Conservation (phyloP, 805 yeast genomes). For the Blastobotrys chiropterorum region DNA sequence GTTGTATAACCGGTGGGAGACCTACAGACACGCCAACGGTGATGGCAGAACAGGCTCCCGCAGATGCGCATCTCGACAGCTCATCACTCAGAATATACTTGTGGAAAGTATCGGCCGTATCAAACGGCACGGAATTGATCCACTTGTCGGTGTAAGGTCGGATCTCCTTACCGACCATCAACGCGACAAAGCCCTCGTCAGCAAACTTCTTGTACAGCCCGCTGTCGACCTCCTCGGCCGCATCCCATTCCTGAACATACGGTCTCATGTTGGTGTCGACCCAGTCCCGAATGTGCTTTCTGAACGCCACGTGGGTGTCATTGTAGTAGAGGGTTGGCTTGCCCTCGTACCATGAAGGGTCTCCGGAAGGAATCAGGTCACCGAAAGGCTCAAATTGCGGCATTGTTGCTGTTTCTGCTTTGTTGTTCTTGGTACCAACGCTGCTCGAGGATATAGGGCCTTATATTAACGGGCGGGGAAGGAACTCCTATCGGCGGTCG, state of each 20-base stretch:
- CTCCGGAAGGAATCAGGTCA: slow-evolving; percentile 34
- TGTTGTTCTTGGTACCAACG: too few relatives aligned
- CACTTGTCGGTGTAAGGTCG: slow-evolving; percentile 35
- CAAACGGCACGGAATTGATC: slow-evolving; percentile 34
- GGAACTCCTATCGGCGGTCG: too few relatives aligned
- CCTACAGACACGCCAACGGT: slow-evolving; percentile 38
- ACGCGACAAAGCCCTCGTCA: slow-evolving; percentile 35
- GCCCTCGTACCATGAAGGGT: slow-evolving; percentile 37
- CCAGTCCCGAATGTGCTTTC: slow-evolving; percentile 36
- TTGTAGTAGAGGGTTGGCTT: slow-evolving; percentile 33
- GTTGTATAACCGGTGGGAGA: slow-evolving; percentile 35
- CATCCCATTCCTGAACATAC: slow-evolving; percentile 40
- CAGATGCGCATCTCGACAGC: slow-evolving; percentile 36
- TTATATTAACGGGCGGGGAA: too few relatives aligned
- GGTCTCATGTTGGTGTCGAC: slow-evolving; percentile 35
- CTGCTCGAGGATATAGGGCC: too few relatives aligned
- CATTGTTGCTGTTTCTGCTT: not conserved
- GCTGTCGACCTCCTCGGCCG: slow-evolving; percentile 31
- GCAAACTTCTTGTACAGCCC: slow-evolving; percentile 32
- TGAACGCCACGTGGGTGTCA: slow-evolving; percentile 35
- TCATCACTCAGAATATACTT: slow-evolving; percentile 36
- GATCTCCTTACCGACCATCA: slow-evolving; percentile 31
- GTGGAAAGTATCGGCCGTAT: slow-evolving; percentile 36
- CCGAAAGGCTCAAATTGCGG: slow-evolving; percentile 17
- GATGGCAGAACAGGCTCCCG: slow-evolving; percentile 37